Base-by-base conservation (phyloP, 305 asterid genomes). In the Caryopteris hybrid region DNA sequence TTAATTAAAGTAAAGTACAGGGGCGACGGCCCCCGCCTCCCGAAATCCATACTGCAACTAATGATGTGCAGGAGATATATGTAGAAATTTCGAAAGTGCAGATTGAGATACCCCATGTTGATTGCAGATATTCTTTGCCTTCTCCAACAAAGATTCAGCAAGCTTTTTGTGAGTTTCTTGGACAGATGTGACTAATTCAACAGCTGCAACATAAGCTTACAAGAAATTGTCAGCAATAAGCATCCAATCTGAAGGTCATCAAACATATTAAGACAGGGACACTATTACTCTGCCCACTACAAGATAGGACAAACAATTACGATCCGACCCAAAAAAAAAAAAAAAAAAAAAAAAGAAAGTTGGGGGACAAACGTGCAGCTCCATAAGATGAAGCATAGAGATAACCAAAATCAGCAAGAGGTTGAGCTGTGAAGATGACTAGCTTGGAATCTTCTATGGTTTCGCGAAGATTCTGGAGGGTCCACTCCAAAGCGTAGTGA, bases 401-500 rank as follows among this genome's bases (percentile, higher is more conserved):
- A 72, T 73, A 84, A 54, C 66, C 59, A 48, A 64, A 61, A 66
- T 80, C 87, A 31, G 79, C 23, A 46, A 70, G 17, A 4, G 89
- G 79, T 66, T 78, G 91, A 1, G 68, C 89, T 1, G 86, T 80
- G 74, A 81, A 81, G 70, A 86, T 58, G 41, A 83, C 2, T 48
- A 83, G 47, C 33, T 77, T 73, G 0, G 89, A 73, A 57, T 70
- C 68, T 22, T 48, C 8, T 0, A 81, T 20, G 10, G 84, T 43
- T 0, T 80, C 82, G 0, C 66, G 73, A n/a, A 83, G 84, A 16
- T 78, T 75, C 17, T 66, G 3, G 29, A 88, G 79, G 16, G 84
- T 68, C 93, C 96, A 88, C 33, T 80, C 76, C 34, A 88, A 34
- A 56, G 96, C 89, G 43, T 86, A 70, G 43, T 52, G 70, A 61